These are phyloP conservation scores for Papiliotrema flavescens DNA, from an alignment of 1,284 basidiomycete genomes.

Conservation along the genomic window DNA sequence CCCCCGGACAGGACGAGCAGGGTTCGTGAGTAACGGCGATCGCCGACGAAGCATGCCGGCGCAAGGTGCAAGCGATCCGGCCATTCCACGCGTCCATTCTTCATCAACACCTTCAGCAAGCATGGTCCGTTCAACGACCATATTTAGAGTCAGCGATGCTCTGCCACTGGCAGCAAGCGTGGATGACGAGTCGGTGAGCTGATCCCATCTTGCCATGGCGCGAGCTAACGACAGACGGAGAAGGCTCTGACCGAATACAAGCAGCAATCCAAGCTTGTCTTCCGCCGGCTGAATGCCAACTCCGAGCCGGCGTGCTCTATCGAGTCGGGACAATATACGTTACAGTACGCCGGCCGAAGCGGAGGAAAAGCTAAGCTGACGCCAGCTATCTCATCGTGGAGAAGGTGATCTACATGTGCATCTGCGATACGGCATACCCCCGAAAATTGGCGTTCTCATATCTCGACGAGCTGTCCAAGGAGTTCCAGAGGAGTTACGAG, in stretches of 20 bases:
- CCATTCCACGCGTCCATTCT: neutral
- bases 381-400: slow-evolving; percentile 87
- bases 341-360: slow-evolving; percentile 62
- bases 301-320: slow-evolving; percentile 95
- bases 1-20: too few relatives aligned
- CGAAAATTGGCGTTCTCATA: slow-evolving; percentile 97
- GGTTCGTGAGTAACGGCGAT: too few relatives aligned
- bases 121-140: slow-evolving; percentile 89
- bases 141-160: slow-evolving; percentile 85
- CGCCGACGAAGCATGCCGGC: too few relatives aligned
- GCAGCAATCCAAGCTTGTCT: slow-evolving; percentile 95
- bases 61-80: too few relatives aligned
- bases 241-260: slow-evolving; percentile 93
- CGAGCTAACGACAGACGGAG: slow-evolving; percentile 66
- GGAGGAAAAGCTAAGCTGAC: neutral
- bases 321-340: slow-evolving; percentile 87
- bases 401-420: slow-evolving; percentile 91
- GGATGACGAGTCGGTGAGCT: slow-evolving; percentile 82
- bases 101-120: neutral
- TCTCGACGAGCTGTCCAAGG: slow-evolving; percentile 93
- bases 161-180: slow-evolving; percentile 90
- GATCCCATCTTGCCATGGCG: neutral
- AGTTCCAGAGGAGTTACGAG: slow-evolving; percentile 89
- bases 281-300: slow-evolving; percentile 86
- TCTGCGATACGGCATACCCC: slow-evolving; percentile 95